Percentiles rank a stretch among this genome's conserved stretches.
These are phyloP conservation scores for Amylostereum areolatum DNA, from an alignment of 1,284 basidiomycete genomes.

Conservation along the genomic window DNA sequence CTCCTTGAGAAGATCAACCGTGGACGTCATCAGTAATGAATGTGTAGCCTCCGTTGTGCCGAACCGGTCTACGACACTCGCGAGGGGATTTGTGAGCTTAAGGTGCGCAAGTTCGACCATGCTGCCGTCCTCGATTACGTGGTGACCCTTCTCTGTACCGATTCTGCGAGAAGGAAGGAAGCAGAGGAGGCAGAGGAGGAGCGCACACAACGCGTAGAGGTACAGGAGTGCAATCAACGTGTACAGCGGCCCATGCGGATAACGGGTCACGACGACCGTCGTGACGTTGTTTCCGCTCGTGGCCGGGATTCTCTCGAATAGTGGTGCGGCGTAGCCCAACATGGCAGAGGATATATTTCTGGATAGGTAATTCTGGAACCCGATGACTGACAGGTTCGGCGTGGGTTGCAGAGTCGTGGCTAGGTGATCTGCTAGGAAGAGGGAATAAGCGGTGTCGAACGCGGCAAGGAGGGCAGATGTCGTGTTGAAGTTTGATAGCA, in stretches of 20 bases:
- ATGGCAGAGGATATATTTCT: neutral
- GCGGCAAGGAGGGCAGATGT: neutral
- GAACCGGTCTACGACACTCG: neutral
- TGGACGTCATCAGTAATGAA: neutral
- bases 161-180: no score
- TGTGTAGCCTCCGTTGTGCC: neutral
- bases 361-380: neutral
- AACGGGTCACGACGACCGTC: neutral
- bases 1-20: no score
- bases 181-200: no score
- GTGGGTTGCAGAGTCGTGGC: neutral
- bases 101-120: neutral
- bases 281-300: neutral
- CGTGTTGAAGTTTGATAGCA: neutral
- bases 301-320: neutral
- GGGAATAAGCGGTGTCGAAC: neutral
- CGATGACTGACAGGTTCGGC: neutral
- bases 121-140: neutral
- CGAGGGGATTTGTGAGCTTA: neutral
- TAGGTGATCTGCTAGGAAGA: neutral
- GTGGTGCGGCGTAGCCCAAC: neutral
- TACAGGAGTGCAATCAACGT: neutral
- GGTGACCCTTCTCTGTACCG: neutral
- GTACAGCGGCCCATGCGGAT: neutral
- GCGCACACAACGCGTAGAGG: neutral